phyloP scores from a whole-genome alignment of 1,284 basidiomycete genomes.

The Fistulina hepatica region DNA sequence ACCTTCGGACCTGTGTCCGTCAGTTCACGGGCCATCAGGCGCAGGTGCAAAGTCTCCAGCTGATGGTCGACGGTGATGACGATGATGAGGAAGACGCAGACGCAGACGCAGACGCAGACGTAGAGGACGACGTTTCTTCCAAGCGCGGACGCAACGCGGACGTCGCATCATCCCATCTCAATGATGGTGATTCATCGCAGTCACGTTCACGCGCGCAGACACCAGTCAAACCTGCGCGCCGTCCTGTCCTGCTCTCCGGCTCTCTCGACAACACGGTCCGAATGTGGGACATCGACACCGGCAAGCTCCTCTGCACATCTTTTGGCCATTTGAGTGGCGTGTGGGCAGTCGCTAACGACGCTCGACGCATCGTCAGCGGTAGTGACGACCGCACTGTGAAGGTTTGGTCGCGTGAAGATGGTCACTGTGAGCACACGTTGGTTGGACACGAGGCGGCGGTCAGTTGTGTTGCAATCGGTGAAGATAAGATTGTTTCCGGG shows the following conservation, averaged over 20 bases:
- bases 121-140: too few relatives aligned
- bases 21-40: conserved; percentile 88
- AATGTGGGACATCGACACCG: conserved; percentile 93
- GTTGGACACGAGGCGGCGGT: conserved; percentile 94
- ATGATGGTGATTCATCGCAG: too few relatives aligned
- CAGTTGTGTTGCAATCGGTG: conserved; percentile 81
- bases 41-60: conserved; percentile 86
- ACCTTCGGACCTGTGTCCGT: conserved; percentile 68
- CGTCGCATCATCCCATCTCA: too few relatives aligned
- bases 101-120: too few relatives aligned
- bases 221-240: conserved; percentile 10
- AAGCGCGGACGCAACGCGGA: too few relatives aligned
- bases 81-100: conserved; percentile 10
- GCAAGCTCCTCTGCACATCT: conserved; percentile 70
- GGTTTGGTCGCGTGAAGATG: conserved; percentile 87
- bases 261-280: conserved; percentile 95
- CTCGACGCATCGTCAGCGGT: conserved; percentile 82
- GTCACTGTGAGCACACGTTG: conserved; percentile 80
- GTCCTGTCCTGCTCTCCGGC: conserved; percentile 77
- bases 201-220: too few relatives aligned
- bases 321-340: conserved; percentile 98
- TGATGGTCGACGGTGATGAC: conserved; percentile 48
- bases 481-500: conserved; percentile 93
- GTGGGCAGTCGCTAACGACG: conserved; percentile 91
- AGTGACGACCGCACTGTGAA: conserved; percentile 92